Evolutionary conservation across 805 yeast genomes (phyloP).

Genomic region (Saccharomycopsis sp.): DNA sequence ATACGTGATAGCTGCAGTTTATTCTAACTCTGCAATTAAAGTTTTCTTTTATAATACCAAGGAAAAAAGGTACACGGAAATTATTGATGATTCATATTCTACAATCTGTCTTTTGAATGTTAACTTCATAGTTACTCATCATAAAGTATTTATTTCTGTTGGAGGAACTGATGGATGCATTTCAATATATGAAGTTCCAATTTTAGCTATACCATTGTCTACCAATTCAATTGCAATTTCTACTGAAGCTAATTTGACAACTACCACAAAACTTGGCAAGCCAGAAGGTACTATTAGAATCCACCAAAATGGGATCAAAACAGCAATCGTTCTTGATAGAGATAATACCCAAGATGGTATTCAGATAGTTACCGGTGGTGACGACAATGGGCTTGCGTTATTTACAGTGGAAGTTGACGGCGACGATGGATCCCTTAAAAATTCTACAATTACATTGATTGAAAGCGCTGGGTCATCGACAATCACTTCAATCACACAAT

Average conservation of each 20-base stretch:
- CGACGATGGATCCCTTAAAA: slow-evolving; percentile 78
- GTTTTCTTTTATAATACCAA: slow-evolving; percentile 47
- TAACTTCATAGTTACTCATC: slow-evolving; percentile 33
- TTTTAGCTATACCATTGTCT: too few relatives aligned
- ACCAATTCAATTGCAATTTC: slow-evolving; percentile 4
- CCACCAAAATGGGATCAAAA: slow-evolving; percentile 84
- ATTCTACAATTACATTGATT: slow-evolving; percentile 55
- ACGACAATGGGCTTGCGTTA: slow-evolving; percentile 68
- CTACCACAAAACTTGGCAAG: slow-evolving; percentile 1
- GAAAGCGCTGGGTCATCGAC: slow-evolving; percentile 79
- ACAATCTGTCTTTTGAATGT: slow-evolving; percentile 74
- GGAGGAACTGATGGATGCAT: slow-evolving; percentile 84
- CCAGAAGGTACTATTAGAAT: slow-evolving; percentile 38
- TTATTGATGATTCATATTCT: slow-evolving; percentile 48
- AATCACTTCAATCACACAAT: slow-evolving; percentile 53
- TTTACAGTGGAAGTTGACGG: slow-evolving; percentile 30
- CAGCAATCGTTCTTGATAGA: slow-evolving; percentile 35
- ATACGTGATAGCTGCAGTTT: slow-evolving; percentile 59
- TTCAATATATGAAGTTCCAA: slow-evolving; percentile 47
- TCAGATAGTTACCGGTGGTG: slow-evolving; percentile 75
- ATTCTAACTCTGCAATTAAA: slow-evolving; percentile 76
- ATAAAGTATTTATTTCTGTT: slow-evolving; percentile 35
- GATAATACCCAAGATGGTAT: slow-evolving; percentile 18
- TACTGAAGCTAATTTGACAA: slow-evolving; percentile 11
- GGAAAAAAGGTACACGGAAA: slow-evolving; percentile 33